Conservation (phyloP, 805 yeast species). For the Kazachstania bromeliacearum region DNA sequence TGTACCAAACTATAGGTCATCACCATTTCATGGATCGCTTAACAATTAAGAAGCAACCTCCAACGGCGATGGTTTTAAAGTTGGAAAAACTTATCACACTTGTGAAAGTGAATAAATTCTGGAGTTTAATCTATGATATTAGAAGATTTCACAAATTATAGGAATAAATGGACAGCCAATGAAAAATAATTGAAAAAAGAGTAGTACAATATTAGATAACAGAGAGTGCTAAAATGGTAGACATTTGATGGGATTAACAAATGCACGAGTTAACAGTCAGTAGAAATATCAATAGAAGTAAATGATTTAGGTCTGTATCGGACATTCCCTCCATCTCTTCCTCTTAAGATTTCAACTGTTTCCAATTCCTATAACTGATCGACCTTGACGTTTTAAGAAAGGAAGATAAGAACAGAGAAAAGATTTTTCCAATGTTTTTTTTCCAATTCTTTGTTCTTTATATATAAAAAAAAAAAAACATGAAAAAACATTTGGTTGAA, state of each 20-base stretch:
- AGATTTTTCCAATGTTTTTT: neutral
- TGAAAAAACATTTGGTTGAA: neutral
- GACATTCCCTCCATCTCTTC: neutral
- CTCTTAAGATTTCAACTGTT: neutral
- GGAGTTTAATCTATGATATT: slow-evolving; percentile 10
- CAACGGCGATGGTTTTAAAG: slow-evolving; percentile 97
- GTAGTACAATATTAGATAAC: neutral
- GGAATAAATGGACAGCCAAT: neutral
- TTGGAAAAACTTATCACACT: slow-evolving; percentile 34
- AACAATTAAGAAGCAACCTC: slow-evolving; percentile 67
- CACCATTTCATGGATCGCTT: slow-evolving; percentile 91
- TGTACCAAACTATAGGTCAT: slow-evolving; percentile 89
- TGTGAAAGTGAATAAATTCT: slow-evolving; percentile 1
- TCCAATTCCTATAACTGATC: neutral
- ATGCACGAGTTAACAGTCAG: neutral
- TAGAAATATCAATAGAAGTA: neutral
- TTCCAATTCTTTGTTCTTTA: neutral
- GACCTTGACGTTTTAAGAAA: neutral
- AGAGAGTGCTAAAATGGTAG: neutral
- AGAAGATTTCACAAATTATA: neutral
- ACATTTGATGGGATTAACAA: too few species aligned
- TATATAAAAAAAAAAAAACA: neutral
- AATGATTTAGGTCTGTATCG: neutral
- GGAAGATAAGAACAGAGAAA: neutral
- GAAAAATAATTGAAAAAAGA: neutral